These are phyloP conservation scores for Plantago coronopus DNA, from an alignment of 305 asterid genomes.

Conservation along the genomic window DNA sequence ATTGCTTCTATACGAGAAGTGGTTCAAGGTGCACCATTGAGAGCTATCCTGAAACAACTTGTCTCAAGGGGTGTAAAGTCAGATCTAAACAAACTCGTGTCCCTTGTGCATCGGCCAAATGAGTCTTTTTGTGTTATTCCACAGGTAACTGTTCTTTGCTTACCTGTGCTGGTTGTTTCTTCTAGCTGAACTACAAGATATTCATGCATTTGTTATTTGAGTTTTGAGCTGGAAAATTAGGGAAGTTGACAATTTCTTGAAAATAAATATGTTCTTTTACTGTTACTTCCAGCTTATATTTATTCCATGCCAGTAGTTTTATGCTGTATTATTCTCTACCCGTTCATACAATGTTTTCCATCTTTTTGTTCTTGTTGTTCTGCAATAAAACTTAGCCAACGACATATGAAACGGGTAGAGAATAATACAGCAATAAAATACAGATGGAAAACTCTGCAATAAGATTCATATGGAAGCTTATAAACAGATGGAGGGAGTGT, in stretches of 20 bases:
- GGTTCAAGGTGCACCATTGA: conserved; percentile 86
- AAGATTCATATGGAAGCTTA: background rate
- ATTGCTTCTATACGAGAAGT: conserved; percentile 89
- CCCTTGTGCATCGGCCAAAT: conserved; percentile 87
- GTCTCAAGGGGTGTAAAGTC: conserved; percentile 55
- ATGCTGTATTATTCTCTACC: too few species aligned
- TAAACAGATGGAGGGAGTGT: background rate
- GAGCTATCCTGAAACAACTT: conserved; percentile 72
- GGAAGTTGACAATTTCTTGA: background rate
- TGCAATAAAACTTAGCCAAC: too few species aligned
- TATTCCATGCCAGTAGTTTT: background rate
- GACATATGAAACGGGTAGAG: too few species aligned
- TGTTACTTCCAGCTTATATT: background rate
- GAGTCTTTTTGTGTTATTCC: conserved; percentile 87
- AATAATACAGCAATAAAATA: too few species aligned
- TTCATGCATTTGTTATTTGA: background rate
- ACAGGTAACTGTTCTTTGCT: conserved; percentile 42
- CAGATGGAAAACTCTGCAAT: background rate
- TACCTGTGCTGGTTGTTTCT: conserved; percentile 24
- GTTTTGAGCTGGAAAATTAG: background rate
- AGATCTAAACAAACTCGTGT: conserved; percentile 51
- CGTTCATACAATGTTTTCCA: background rate
- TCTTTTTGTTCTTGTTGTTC: background rate
- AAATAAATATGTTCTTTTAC: background rate
- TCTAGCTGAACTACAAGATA: conserved; percentile 10